Percentiles rank a stretch among this genome's conserved stretches.
These are phyloP conservation scores for Rosa multiflora DNA, from an alignment of 306 rosid species.

Conservation along the genomic window DNA sequence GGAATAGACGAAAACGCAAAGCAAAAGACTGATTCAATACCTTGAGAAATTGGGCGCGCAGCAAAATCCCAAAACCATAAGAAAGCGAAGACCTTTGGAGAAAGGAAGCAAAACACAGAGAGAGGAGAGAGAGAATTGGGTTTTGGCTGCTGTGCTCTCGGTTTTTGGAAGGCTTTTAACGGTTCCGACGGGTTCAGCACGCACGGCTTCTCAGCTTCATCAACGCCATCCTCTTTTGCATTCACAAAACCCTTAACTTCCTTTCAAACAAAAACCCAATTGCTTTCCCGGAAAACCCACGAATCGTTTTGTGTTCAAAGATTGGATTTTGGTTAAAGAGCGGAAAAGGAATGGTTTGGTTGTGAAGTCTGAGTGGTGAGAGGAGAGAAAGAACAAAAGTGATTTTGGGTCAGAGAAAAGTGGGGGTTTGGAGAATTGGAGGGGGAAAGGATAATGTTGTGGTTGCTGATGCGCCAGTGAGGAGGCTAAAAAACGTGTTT, in stretches of 20 bases:
- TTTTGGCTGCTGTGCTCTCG: background rate
- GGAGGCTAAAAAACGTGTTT: too few species aligned
- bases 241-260: conserved; percentile 27
- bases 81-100: conserved; percentile 9
- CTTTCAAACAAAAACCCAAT: conserved; percentile 31
- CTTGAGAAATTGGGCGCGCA: conserved; percentile 17
- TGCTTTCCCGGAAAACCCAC: conserved; percentile 30
- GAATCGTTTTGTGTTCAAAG: conserved; percentile 21
- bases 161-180: too few species aligned
- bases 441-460: too few species aligned
- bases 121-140: conserved; percentile 8
- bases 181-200: too few species aligned
- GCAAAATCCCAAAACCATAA: background rate
- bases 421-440: too few species aligned
- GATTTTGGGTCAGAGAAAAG: too few species aligned
- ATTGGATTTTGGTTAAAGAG: conserved; percentile 29
- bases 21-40: conserved; percentile 23
- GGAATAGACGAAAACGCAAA: conserved; percentile 3
- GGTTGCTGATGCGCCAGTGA: too few species aligned
- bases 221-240: conserved; percentile 30
- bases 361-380: too few species aligned
- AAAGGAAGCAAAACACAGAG: background rate
- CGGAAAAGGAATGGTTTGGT: conserved; percentile 12
- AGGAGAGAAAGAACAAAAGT: too few species aligned
- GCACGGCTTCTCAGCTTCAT: conserved; percentile 46